phyloP scores from a whole-genome alignment of 2,329 filamentous ascomycete species.

The Huntiella savannae region DNA sequence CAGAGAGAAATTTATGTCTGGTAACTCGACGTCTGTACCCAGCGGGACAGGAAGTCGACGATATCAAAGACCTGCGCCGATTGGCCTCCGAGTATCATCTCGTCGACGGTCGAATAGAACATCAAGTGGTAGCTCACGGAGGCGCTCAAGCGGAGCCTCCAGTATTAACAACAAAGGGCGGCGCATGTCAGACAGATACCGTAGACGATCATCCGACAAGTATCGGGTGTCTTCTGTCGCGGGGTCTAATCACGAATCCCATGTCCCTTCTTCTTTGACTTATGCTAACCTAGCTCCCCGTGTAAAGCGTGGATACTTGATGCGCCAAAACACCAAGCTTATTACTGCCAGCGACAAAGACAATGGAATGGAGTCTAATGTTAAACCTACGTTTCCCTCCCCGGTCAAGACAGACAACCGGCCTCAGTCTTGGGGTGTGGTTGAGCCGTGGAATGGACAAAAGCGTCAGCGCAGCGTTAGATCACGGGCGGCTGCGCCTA shows the following conservation, averaged over 20 bases:
- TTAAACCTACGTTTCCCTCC: constrained; percentile 42
- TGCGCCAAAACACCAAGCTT: constrained; percentile 96
- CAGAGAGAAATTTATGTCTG: not conserved
- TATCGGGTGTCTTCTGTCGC: too few species aligned
- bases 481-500: constrained; percentile 21
- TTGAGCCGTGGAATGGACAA: constrained; percentile 79
- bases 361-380: constrained; percentile 27
- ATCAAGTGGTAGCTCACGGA: constrained; percentile 1
- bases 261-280: constrained; percentile 10
- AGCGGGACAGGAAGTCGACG: too few species aligned
- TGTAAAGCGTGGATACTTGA: constrained; percentile 88
- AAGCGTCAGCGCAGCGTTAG: constrained; percentile 50
- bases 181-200: too few species aligned
- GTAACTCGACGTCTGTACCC: too few species aligned
- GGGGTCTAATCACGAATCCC: not conserved
- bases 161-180: not conserved
- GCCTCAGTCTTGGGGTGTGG: constrained; percentile 71
- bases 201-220: too few species aligned
- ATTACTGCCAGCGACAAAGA: constrained; percentile 77
- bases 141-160: not conserved
- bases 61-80: constrained; percentile 3
- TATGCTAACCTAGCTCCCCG: constrained; percentile 42
- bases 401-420: constrained; percentile 52
- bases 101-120: not conserved
- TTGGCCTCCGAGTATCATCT: not conserved